A percentile compares a stretch with the other conserved stretches of the same genome.
These are phyloP conservation scores for Ogataea trehalophila DNA, from an alignment of 805 yeast species.

Conservation along the genomic window DNA sequence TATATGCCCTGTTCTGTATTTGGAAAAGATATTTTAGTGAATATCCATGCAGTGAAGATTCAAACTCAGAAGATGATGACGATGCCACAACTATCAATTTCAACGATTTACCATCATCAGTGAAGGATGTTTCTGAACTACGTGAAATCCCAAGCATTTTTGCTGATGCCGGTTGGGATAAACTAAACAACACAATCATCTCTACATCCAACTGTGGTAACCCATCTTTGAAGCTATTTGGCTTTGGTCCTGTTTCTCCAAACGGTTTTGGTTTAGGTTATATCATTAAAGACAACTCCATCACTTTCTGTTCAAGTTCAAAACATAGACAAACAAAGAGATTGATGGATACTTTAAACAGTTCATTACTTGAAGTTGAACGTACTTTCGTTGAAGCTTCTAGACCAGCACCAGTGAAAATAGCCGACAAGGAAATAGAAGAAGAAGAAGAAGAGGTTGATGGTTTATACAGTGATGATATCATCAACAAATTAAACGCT, in stretches of 20 bases:
- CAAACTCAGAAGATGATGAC: slow-evolving; percentile 24
- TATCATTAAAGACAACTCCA: slow-evolving; percentile 74
- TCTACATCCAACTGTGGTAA: slow-evolving; percentile 91
- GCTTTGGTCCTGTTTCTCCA: slow-evolving; percentile 86
- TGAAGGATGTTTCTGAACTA: slow-evolving; percentile 19
- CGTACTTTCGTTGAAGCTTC: slow-evolving; percentile 38
- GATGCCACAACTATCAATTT: slow-evolving; percentile 31
- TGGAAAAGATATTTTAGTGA: slow-evolving; percentile 63
- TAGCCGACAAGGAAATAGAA: background rate
- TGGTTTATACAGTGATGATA: slow-evolving; percentile 15
- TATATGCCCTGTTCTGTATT: slow-evolving; percentile 80
- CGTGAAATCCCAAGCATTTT: slow-evolving; percentile 65
- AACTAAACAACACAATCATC: slow-evolving; percentile 70
- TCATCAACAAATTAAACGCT: slow-evolving; percentile 15
- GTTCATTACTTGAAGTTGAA: slow-evolving; percentile 56
- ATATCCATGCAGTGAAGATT: slow-evolving; percentile 10
- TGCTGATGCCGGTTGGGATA: slow-evolving; percentile 85
- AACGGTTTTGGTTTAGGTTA: slow-evolving; percentile 95
- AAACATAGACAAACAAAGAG: slow-evolving; percentile 85
- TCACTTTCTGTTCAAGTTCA: slow-evolving; percentile 78
- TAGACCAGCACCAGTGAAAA: slow-evolving; percentile 7
- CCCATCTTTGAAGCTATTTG: slow-evolving; percentile 80
- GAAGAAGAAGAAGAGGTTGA: slow-evolving; percentile 1
- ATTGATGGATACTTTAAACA: slow-evolving; percentile 62
- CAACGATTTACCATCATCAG: slow-evolving; percentile 21